Percentiles rank a stretch among this genome's conserved stretches.
Evolutionary conservation across 2,329 filamentous ascomycete species (phyloP).

Genomic region (Aspergillus alliaceus): DNA sequence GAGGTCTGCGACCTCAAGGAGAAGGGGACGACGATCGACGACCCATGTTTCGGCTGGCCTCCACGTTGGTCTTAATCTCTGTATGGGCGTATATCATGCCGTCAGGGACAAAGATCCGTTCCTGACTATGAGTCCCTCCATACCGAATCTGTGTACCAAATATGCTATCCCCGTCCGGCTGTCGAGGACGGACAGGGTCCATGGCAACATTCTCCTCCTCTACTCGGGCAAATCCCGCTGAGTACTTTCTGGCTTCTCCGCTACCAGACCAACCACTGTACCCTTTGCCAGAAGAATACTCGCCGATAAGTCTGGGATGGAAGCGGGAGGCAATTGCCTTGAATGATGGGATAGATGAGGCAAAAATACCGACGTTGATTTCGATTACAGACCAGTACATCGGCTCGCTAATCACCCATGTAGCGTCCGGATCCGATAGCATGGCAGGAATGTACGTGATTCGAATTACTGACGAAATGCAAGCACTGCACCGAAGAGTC

Average conservation of each 20-base stretch:
- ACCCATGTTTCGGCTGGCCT: conserved; percentile 14
- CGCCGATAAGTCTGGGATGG: conserved; percentile 43
- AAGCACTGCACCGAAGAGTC: conserved; percentile 34
- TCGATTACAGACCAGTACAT: conserved; percentile 50
- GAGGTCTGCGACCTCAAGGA: too few species aligned
- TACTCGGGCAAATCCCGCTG: conserved; percentile 29
- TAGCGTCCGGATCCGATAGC: conserved; percentile 37
- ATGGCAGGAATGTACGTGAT: conserved; percentile 48
- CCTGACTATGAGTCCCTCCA: conserved; percentile 25
- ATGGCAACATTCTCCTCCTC: conserved; percentile 20
- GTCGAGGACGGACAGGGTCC: conserved; percentile 11
- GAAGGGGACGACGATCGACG: neutral
- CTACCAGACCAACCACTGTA: conserved; percentile 26
- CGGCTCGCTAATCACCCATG: conserved; percentile 39
- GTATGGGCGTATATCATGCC: conserved; percentile 33
- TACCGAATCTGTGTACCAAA: conserved; percentile 25
- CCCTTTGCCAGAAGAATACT: conserved; percentile 28
- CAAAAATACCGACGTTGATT: conserved; percentile 44
- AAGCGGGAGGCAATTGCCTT: conserved; percentile 43
- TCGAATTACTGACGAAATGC: conserved; percentile 48
- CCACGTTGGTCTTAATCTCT: conserved; percentile 33
- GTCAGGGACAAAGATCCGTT: conserved; percentile 30
- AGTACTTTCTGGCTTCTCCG: conserved; percentile 16
- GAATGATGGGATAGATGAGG: conserved; percentile 44
- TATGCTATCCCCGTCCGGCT: conserved; percentile 14